Percentiles rank a stretch among this genome's conserved stretches.
Evolutionary conservation across 805 yeast species (phyloP).

Genomic region (Ogataea ganodermae): DNA sequence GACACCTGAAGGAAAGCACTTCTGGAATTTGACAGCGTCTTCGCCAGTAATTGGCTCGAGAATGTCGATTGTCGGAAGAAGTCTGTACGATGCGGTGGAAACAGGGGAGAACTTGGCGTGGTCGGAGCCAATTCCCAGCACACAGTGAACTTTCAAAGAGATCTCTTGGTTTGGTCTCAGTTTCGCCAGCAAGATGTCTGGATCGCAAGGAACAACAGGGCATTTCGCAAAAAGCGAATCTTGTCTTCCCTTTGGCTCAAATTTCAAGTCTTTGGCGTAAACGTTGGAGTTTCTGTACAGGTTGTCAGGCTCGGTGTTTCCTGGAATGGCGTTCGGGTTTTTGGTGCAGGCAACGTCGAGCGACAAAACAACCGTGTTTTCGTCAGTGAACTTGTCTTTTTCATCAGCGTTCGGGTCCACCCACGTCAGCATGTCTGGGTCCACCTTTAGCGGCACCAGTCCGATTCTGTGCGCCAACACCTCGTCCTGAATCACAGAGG

Average conservation of each 20-base stretch:
- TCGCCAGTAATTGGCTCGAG: constrained; percentile 71
- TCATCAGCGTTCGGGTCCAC: constrained; percentile 65
- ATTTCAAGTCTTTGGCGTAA: constrained; percentile 85
- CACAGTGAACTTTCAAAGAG: constrained; percentile 83
- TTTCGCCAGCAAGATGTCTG: constrained; percentile 87
- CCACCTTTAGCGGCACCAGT: constrained; percentile 83
- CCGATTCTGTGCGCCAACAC: constrained; percentile 96
- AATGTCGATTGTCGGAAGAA: constrained; percentile 85
- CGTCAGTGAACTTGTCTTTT: constrained; percentile 75
- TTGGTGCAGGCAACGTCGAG: constrained; percentile 82
- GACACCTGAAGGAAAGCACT: constrained; percentile 93
- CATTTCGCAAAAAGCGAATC: constrained; percentile 62
- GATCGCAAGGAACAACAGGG: constrained; percentile 80
- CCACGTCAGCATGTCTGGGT: constrained; percentile 89
- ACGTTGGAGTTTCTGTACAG: constrained; percentile 82
- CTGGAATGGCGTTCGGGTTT: constrained; percentile 80
- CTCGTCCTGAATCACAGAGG: constrained; percentile 96
- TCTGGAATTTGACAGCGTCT: constrained; percentile 75
- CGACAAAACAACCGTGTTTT: constrained; percentile 83
- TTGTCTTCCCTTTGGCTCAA: constrained; percentile 91
- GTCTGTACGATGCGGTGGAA: constrained; percentile 91
- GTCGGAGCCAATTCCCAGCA: constrained; percentile 89
- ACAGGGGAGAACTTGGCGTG: constrained; percentile 99
- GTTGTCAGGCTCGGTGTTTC: constrained; percentile 77
- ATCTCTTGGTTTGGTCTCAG: constrained; percentile 97